These are phyloP conservation scores for Sordaria brevicollis DNA, from an alignment of 495 filamentous ascomycete genomes.

Conservation along the genomic window DNA sequence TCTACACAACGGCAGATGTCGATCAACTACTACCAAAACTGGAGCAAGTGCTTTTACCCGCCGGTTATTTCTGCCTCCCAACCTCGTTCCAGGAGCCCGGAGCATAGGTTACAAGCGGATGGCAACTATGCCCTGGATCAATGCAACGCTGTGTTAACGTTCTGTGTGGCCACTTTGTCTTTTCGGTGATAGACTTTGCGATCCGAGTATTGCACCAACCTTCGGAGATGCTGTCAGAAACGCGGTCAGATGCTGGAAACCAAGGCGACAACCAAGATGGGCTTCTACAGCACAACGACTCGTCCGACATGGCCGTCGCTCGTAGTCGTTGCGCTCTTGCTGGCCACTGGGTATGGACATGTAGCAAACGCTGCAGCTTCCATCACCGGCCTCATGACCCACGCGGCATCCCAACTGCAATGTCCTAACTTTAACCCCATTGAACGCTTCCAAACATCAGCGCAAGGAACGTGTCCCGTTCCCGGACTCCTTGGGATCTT, in stretches of 20 bases:
- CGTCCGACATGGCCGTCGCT: neutral
- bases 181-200: neutral
- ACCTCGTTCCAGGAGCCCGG: neutral
- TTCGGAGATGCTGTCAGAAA: neutral
- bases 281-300: neutral
- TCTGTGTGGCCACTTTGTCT: neutral
- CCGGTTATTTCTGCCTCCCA: neutral
- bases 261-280: too few relatives aligned
- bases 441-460: neutral
- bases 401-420: neutral
- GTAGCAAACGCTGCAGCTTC: too few relatives aligned
- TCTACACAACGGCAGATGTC: neutral
- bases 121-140: neutral
- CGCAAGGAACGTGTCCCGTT: neutral
- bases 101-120: neutral
- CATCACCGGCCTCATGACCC: too few relatives aligned
- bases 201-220: neutral
- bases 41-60: neutral
- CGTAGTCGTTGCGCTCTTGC: neutral
- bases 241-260: too few relatives aligned
- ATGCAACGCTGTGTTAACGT: neutral
- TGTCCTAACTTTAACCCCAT: neutral
- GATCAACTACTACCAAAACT: neutral
- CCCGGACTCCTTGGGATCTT: conserved; percentile 1
- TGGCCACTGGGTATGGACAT: too few relatives aligned